Base-by-base conservation (phyloP, 495 filamentous ascomycete genomes). In the Daldinia childiae region DNA sequence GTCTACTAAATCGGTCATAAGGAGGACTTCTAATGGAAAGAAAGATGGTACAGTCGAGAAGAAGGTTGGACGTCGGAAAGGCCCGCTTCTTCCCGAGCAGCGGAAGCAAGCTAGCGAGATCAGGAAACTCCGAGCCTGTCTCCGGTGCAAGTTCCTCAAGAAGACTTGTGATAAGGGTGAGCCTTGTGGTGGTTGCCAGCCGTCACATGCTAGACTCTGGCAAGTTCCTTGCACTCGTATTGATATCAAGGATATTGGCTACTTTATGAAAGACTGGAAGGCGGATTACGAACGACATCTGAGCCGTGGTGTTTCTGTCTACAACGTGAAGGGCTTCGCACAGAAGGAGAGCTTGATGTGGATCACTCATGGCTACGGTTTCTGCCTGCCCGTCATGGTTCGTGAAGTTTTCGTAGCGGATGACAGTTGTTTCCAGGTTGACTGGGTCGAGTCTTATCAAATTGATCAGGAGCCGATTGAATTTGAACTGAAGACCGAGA, bases 191-290 rank as follows among this genome's bases (percentile, higher is more conserved):
- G 94, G 94, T 19, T 97, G 94, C 83, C 91, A 95, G 79, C 94
- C 94, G 15, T 93, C 93, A 5, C 94, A 97, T 77, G 93, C 94
- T 52, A 89, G 94, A 62, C 84, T 97, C 45, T 97, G 94, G 94
- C 93, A 97, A 79, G 94, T 97, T 24, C 94, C 94, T 38, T 97
- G 94, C 82, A 97, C 94, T 14, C 90, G 94, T 27, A 97, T 97
- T 69, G 94, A 97, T 77, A 97, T 97, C 83, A 96, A 97, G 85
- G 94, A 97, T 71, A 95, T 97, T 75, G 92, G 88, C 32, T 97
- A 94, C 76, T 97, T 97, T 85, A 95, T 97, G 92, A 97, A 97
- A 85, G 94, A 97, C 79, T 97, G 93, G 93, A 95, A 92, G 81
- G 93, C 92, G 15, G 94, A 97, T 74, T 96, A 93, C 76, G 93